phyloP scores from a whole-genome alignment of 768 basidiomycete genomes.

The Mycena galericulata region DNA sequence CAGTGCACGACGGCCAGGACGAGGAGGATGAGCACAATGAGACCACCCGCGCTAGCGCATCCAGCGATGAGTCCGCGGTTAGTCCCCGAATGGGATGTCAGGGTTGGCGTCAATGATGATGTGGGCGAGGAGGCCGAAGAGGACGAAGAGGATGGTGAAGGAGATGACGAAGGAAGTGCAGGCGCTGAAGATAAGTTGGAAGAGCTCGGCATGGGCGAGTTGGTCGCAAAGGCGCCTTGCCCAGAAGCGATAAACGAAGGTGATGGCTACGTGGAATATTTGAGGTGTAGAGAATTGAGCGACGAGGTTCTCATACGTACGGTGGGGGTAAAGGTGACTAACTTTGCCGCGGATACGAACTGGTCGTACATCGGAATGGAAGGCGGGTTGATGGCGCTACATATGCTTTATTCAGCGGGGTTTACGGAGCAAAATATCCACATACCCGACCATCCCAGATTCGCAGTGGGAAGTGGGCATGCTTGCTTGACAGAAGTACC shows the following conservation, averaged over 20 bases:
- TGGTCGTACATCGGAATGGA: slow-evolving; percentile 39
- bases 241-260: slow-evolving; percentile 44
- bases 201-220: slow-evolving; percentile 31
- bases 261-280: slow-evolving; percentile 36
- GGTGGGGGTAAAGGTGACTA: slow-evolving; percentile 39
- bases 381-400: slow-evolving; percentile 53
- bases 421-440: not conserved
- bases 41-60: slow-evolving; percentile 35
- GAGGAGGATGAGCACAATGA: slow-evolving; percentile 28
- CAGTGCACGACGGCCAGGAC: slow-evolving; percentile 21
- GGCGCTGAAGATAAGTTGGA: not conserved
- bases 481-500: slow-evolving; percentile 53
- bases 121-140: slow-evolving; percentile 19
- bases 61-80: slow-evolving; percentile 39
- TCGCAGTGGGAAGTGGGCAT: slow-evolving; percentile 51
- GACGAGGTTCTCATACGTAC: slow-evolving; percentile 35
- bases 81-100: slow-evolving; percentile 10
- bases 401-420: not conserved
- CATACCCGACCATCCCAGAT: slow-evolving; percentile 56
- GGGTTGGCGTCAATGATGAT: not conserved
- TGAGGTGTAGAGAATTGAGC: not conserved
- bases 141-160: slow-evolving; percentile 13
- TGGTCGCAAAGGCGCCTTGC: slow-evolving; percentile 50
- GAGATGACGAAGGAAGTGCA: not conserved
- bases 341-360: slow-evolving; percentile 45